These are phyloP conservation scores for Trematosphaeria pertusa DNA, from an alignment of 2,329 filamentous ascomycete species.

Conservation along the genomic window DNA sequence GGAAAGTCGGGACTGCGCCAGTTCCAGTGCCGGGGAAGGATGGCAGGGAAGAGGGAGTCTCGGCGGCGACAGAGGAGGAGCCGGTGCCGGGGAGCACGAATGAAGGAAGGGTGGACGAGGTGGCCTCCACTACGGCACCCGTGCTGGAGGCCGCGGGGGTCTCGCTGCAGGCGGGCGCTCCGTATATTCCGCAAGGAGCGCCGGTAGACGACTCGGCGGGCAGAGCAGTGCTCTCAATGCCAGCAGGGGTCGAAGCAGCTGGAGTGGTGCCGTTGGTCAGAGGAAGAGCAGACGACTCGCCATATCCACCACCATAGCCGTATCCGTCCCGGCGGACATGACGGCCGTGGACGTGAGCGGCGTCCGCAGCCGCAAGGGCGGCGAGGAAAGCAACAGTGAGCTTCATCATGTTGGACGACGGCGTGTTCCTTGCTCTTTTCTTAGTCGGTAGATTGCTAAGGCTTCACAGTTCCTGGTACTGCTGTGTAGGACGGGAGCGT, in stretches of 20 bases:
- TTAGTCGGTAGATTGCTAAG: slow-evolving; percentile 21
- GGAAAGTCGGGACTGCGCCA: slow-evolving; percentile 1
- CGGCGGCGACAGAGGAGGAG: slow-evolving; percentile 1
- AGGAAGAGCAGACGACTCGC: not conserved
- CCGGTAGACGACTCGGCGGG: not conserved
- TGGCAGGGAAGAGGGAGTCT: slow-evolving; percentile 41
- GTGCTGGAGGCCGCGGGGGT: no score
- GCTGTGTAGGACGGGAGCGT: slow-evolving; percentile 8
- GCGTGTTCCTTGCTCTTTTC: slow-evolving; percentile 35
- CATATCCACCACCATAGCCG: slow-evolving; percentile 18
- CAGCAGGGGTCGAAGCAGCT: not conserved
- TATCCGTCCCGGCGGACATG: slow-evolving; percentile 39
- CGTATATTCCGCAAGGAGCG: not conserved
- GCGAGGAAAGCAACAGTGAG: slow-evolving; percentile 43
- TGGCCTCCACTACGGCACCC: no score
- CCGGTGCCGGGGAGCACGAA: slow-evolving; percentile 6
- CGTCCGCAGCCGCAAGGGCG: slow-evolving; percentile 39
- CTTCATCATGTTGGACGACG: slow-evolving; percentile 41
- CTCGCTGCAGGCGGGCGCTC: not conserved
- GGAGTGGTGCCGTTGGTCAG: not conserved
- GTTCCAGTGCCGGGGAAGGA: slow-evolving; percentile 11
- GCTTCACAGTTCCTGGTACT: slow-evolving; percentile 17
- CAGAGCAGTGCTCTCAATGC: slow-evolving; percentile 11
- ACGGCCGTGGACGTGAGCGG: slow-evolving; percentile 35
- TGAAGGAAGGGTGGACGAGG: no score